A percentile compares a stretch with the other conserved stretches of the same genome.
These are phyloP conservation scores for Arachis hypogaea DNA, from an alignment of 306 rosid species.

Conservation along the genomic window DNA sequence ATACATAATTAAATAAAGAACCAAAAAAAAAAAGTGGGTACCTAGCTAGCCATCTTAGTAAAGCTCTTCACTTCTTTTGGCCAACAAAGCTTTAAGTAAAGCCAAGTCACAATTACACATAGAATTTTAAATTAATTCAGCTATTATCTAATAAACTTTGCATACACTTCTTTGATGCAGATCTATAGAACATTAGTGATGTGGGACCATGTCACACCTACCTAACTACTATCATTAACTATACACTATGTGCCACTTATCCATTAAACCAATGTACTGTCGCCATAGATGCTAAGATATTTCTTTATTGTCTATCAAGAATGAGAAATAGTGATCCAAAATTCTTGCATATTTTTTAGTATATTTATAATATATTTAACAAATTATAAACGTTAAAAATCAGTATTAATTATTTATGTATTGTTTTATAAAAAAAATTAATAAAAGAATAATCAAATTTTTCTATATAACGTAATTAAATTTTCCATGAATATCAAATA, in stretches of 20 bases:
- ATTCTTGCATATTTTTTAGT: no score
- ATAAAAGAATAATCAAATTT: no score
- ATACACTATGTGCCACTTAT: slow-evolving; percentile 5
- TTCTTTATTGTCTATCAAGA: neutral
- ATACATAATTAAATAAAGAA: no score
- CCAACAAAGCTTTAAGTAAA: neutral
- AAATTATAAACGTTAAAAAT: no score
- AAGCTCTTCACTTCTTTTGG: neutral
- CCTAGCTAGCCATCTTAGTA: no score
- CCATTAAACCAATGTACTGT: neutral
- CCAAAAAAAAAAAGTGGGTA: no score
- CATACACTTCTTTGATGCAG: slow-evolving; percentile 1
- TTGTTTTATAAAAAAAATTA: no score
- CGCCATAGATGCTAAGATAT: slow-evolving; percentile 29
- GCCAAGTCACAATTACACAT: neutral
- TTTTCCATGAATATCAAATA: no score
- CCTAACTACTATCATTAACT: slow-evolving; percentile 42
- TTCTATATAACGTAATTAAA: no score
- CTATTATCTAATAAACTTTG: neutral
- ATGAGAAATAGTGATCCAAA: slow-evolving; percentile 25
- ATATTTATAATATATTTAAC: no score
- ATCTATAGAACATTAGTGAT: slow-evolving; percentile 30
- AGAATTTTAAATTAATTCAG: neutral
- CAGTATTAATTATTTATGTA: no score
- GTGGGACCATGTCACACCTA: slow-evolving; percentile 39